Evolutionary conservation across 768 basidiomycete genomes (phyloP).

Genomic region (Termitomyces sp.): DNA sequence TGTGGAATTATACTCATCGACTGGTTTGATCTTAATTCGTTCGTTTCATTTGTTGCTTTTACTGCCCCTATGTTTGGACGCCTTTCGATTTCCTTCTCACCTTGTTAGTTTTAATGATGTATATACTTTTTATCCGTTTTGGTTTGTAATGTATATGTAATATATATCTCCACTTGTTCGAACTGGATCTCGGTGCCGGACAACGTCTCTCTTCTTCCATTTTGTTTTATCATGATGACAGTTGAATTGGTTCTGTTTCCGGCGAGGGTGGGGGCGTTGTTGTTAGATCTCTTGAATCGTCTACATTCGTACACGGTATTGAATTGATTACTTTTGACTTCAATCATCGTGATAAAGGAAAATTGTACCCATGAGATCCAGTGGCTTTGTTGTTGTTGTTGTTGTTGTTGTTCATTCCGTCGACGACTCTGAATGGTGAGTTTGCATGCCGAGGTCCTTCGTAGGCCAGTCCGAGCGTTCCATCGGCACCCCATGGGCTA

Average conservation of each 20-base stretch:
- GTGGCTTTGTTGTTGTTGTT: not conserved
- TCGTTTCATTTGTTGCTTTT: not conserved
- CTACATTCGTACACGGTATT: not conserved
- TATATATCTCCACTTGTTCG: not conserved
- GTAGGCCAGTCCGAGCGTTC: too few relatives aligned
- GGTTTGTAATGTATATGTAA: constrained; percentile 14
- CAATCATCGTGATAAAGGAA: not conserved
- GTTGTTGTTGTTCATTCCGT: not conserved
- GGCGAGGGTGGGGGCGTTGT: too few relatives aligned
- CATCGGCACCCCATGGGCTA: too few relatives aligned
- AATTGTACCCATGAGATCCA: not conserved
- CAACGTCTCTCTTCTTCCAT: not conserved
- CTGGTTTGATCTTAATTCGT: not conserved
- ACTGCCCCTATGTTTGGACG: not conserved
- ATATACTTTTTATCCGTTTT: constrained; percentile 12
- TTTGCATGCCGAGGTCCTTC: too few relatives aligned
- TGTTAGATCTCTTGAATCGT: not conserved
- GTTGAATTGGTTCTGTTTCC: too few relatives aligned
- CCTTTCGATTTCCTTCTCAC: not conserved
- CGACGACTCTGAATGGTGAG: not conserved
- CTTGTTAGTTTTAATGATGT: not conserved
- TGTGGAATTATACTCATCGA: not conserved
- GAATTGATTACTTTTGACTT: not conserved
- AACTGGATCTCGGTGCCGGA: not conserved
- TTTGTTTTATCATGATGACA: too few relatives aligned